Evolutionary conservation across 805 yeast species (phyloP).

Genomic region (Barnettozyma sucrosica): DNA sequence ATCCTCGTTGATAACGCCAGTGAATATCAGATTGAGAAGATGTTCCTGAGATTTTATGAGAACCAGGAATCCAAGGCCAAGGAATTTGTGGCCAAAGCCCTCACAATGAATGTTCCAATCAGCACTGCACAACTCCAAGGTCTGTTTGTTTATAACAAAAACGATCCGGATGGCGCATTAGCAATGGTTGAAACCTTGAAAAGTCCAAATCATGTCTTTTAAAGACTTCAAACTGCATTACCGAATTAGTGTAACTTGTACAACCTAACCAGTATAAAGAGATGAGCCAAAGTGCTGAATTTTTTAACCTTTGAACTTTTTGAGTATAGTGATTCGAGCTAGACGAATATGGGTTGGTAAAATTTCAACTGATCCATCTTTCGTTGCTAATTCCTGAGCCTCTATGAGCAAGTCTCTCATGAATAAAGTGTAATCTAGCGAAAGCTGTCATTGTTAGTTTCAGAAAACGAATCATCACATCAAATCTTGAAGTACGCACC

Average conservation of each 20-base stretch:
- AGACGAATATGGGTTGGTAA: constrained; percentile 36
- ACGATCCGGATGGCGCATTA: constrained; percentile 72
- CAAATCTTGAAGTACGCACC: constrained; percentile 6
- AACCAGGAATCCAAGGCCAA: constrained; percentile 47
- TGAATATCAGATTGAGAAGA: constrained; percentile 64
- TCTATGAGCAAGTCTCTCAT: constrained; percentile 32
- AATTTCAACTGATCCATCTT: constrained; percentile 38
- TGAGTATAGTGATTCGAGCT: constrained; percentile 30
- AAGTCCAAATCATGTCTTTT: constrained; percentile 31
- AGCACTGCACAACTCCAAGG: constrained; percentile 97
- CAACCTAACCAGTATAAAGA: neutral
- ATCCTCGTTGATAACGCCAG: constrained; percentile 84
- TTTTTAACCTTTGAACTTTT: constrained; percentile 32
- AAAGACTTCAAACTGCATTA: constrained; percentile 1
- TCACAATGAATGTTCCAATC: constrained; percentile 47
- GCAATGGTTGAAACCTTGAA: constrained; percentile 44
- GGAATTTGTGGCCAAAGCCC: constrained; percentile 36
- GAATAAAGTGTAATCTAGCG: constrained; percentile 44
- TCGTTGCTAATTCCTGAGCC: constrained; percentile 34
- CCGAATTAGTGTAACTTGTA: neutral
- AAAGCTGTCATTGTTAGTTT: constrained; percentile 22
- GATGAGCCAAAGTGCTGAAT: neutral
- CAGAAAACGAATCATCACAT: neutral
- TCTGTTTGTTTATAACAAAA: constrained; percentile 85
- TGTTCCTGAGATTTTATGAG: constrained; percentile 87